phyloP scores from a whole-genome alignment of 1,284 basidiomycete species.

The Neolentinus lepideus region DNA sequence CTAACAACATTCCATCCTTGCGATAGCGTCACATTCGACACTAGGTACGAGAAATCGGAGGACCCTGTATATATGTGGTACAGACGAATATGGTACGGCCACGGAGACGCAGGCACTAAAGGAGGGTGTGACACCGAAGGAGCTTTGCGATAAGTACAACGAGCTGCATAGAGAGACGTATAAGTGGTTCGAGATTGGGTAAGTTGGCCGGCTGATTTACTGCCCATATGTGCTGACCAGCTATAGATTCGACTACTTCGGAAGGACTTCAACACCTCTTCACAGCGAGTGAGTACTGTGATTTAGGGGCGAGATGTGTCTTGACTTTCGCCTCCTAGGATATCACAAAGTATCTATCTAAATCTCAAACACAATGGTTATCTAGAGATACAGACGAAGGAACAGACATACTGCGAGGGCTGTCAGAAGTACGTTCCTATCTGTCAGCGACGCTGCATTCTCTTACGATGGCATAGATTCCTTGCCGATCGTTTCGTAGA shows the following conservation, averaged over 20 bases:
- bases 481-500: conserved; percentile 94
- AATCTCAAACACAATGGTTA: conserved; percentile 76
- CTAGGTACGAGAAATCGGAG: conserved; percentile 69
- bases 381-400: conserved; percentile 77
- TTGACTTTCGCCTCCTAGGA: conserved; percentile 40
- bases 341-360: conserved; percentile 82
- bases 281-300: conserved; percentile 73
- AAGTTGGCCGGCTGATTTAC: conserved; percentile 16
- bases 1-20: conserved; percentile 1
- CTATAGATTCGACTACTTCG: conserved; percentile 92
- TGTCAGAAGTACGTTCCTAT: conserved; percentile 64
- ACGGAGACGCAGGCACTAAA: conserved; percentile 97
- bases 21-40: not conserved
- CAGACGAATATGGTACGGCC: conserved; percentile 98
- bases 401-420: conserved; percentile 91
- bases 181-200: conserved; percentile 90
- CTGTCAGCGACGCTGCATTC: not conserved
- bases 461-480: conserved; percentile 46
- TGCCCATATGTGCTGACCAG: conserved; percentile 8
- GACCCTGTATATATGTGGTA: conserved; percentile 89
- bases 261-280: conserved; percentile 85
- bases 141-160: conserved; percentile 94
- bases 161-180: conserved; percentile 89
- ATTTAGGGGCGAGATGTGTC: not conserved
- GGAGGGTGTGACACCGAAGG: conserved; percentile 82